Evolutionary conservation across 106 monocot species (phyloP).

Genomic region (Hemerocallis citrina): DNA sequence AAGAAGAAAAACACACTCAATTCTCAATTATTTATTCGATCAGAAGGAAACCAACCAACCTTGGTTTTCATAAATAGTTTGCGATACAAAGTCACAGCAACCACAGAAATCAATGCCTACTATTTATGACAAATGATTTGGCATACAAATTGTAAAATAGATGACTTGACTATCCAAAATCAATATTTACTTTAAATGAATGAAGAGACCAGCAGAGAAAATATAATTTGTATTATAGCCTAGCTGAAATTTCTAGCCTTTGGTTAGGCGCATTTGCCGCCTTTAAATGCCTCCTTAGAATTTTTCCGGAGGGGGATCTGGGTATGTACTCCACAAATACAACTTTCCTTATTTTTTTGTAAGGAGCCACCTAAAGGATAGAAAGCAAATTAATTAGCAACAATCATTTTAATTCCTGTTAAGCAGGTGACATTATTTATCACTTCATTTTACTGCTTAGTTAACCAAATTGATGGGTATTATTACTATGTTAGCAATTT

Average conservation of each 20-base stretch:
- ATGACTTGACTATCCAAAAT: too few species aligned
- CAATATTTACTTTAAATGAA: slow-evolving; percentile 5
- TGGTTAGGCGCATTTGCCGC: slow-evolving; percentile 1
- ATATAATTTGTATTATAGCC: slow-evolving; percentile 10
- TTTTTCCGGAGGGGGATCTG: slow-evolving; percentile 78
- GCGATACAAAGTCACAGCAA: slow-evolving; percentile 1
- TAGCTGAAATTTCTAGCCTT: slow-evolving; percentile 19
- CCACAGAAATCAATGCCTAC: background rate
- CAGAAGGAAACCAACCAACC: too few species aligned
- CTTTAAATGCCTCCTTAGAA: slow-evolving; percentile 55
- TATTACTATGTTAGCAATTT: background rate
- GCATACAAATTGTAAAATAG: slow-evolving; percentile 1
- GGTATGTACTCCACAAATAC: slow-evolving; percentile 61
- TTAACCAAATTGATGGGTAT: background rate
- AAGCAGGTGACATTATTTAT: too few species aligned
- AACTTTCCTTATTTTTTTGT: slow-evolving; percentile 75
- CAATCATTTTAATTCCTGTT: too few species aligned
- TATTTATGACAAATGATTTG: background rate
- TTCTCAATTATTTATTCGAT: too few species aligned
- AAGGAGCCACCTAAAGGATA: slow-evolving; percentile 64
- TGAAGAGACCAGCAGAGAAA: slow-evolving; percentile 9
- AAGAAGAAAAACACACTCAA: too few species aligned
- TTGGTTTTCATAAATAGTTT: too few species aligned
- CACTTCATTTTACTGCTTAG: too few species aligned
- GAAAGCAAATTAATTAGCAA: background rate